Evolutionary conservation across 1,284 basidiomycete genomes (phyloP), one percentile per base, ranked within the genome.

Genomic region (Pyrrhoderma lamaoense): DNA sequence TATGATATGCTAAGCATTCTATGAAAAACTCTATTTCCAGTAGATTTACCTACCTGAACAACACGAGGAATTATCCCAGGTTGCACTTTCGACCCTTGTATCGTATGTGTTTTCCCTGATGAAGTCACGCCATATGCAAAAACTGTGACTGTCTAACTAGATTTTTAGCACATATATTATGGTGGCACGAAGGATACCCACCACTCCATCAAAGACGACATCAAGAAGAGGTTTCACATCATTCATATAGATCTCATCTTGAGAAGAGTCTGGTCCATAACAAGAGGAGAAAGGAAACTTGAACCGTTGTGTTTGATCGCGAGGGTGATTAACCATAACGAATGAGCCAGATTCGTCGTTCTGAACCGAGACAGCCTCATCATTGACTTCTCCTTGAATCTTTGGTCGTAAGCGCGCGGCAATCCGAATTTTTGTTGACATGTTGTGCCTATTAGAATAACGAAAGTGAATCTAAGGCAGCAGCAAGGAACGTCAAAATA

Each of bases 91-190:
- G 75, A 80, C 27, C 89, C 89, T 64, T 91, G 88, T 85, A 93
- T 92, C 0, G 89, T 92, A 65, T 89, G 80, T 0, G 86, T 88
- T 69, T 89, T 89, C 14, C 86, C 86, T 11, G 85, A 87, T 3
- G 83, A 87, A 4, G 86, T 89, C 14, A 89, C 86, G 7, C 86
- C 86, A 64, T 89, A 89, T 1, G 86, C 85, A 56, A 89, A 89
- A 19, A 89, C 78, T 4, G 86, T 88, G 3, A 87, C 82, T 0
- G 83, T 87, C 83, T 88, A 14, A 21, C 18, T 16, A 40, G 34
- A 21, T 55, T 44, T 34, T 31, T 35, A 43, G 27, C 27, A 8
- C 23, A 47, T 16, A 25, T 31, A 35, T 38, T 23, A 27, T 11
- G 27, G 27, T 31, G 40, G 25, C 18, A 25, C 23, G 44, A 21